These are phyloP conservation scores for Lactifluus piperatus DNA, from an alignment of 768 basidiomycete species.

Conservation along the genomic window DNA sequence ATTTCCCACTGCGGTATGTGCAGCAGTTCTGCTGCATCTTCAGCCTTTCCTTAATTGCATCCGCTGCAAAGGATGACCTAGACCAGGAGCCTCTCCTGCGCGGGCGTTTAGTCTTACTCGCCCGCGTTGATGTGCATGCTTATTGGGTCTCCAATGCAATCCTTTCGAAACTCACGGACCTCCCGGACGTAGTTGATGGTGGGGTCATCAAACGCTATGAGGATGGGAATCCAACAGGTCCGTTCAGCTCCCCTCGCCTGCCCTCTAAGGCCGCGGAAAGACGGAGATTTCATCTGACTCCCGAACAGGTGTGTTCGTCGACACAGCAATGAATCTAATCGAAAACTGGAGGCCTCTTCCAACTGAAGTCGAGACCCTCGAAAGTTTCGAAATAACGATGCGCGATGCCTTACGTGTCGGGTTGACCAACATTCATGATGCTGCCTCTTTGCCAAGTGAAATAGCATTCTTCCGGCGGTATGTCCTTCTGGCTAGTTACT, in stretches of 20 bases:
- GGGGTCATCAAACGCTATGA: constrained; percentile 61
- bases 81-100: constrained; percentile 57
- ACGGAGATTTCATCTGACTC: neutral
- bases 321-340: constrained; percentile 80
- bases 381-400: constrained; percentile 59
- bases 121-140: constrained; percentile 77
- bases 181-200: constrained; percentile 61
- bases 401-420: constrained; percentile 69
- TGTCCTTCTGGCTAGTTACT: constrained; percentile 19
- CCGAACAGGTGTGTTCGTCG: constrained; percentile 59
- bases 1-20: constrained; percentile 66
- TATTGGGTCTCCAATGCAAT: constrained; percentile 77
- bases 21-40: neutral
- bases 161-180: constrained; percentile 48
- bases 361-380: constrained; percentile 44
- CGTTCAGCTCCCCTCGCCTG: constrained; percentile 7
- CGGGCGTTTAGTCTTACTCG: constrained; percentile 63
- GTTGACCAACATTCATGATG: constrained; percentile 84
- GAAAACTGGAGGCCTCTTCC: constrained; percentile 45
- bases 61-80: constrained; percentile 51
- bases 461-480: constrained; percentile 63
- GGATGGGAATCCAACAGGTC: constrained; percentile 61
- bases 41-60: neutral
- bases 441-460: constrained; percentile 39
- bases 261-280: neutral